Base-by-base conservation (phyloP, 805 yeast genomes). In the Cyberlindnera saturnus region DNA sequence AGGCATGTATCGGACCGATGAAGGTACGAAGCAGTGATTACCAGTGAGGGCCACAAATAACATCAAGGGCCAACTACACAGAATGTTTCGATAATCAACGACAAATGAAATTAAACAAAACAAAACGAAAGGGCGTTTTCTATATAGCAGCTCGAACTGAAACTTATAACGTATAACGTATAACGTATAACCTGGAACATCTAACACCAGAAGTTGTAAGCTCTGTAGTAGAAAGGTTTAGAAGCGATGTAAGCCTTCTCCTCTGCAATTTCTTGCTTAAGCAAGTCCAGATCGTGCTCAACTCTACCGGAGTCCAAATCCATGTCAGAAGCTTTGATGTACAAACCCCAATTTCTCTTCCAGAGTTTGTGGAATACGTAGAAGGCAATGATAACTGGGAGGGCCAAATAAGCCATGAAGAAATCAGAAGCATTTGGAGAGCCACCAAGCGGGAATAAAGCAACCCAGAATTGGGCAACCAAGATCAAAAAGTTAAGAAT, bases 401-500 rank as follows among this genome's bases (percentile, higher is more conserved):
- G 63, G 36, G 73, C 72, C 49, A 73, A 57, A 50, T 65, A 69
- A 15, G 63, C 55, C 50, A 60, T 56, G 57, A 73, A 67, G 59
- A 71, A 70, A 34, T 41, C 53, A 33, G 49, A 47, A 10, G 65
- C 61, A 30, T 49, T 39, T 44, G 68, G 48, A 19, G 42, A 43
- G 0, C 36, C 60, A n/a, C 78, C 63, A 20, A 61, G 29, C 45
- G 59, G 59, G 51, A 51, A 55, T 16, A 46, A 65, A 5, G 91
- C 89, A 49, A 81, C 71, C 86, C 89, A 86, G 70, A 87, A 84
- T 65, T 85, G 90, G 32, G 89, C 86, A 45, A 77, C 67, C 46
- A 88, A 67, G 50, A 86, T 79, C 48, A 83, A 64, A 34, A 74
- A 36, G 61, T 81, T 80, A 52, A 88, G 64, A 31, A 65, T 46